These are phyloP conservation scores for Physcia stellaris DNA, from an alignment of 495 filamentous ascomycete species.

Conservation along the genomic window DNA sequence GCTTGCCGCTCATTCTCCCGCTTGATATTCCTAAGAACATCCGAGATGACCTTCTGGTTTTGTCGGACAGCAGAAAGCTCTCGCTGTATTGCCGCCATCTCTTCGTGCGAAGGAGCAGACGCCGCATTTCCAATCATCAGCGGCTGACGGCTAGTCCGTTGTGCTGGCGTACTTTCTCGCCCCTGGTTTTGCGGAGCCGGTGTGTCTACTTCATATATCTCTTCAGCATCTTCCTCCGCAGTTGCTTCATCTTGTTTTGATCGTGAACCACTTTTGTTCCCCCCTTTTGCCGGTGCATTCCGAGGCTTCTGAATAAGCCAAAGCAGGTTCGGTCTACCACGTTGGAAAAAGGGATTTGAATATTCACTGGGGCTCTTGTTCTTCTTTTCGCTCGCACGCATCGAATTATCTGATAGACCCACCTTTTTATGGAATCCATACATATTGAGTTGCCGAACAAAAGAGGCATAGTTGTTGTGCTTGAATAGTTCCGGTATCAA, in stretches of 20 bases:
- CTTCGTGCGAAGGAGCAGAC: constrained; percentile 51
- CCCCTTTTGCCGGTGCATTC: constrained; percentile 40
- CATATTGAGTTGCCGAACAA: constrained; percentile 97
- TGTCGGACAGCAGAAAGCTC: constrained; percentile 71
- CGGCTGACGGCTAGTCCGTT: constrained; percentile 16
- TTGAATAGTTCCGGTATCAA: constrained; percentile 97
- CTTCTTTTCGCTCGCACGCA: constrained; percentile 91
- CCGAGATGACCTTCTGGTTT: constrained; percentile 72
- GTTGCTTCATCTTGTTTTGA: constrained; percentile 57
- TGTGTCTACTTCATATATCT: constrained; percentile 28
- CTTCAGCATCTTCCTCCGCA: constrained; percentile 58
- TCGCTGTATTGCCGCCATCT: constrained; percentile 60
- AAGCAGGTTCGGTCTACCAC: constrained; percentile 80
- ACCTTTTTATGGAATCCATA: constrained; percentile 99
- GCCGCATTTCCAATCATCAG: constrained; percentile 28
- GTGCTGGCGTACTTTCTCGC: constrained; percentile 9
- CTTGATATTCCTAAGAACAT: constrained; percentile 60
- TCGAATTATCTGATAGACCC: constrained; percentile 89
- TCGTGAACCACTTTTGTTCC: constrained; percentile 30
- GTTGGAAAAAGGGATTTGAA: constrained; percentile 88
- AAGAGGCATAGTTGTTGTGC: constrained; percentile 98
- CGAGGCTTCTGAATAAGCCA: constrained; percentile 98
- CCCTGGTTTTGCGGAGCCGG: constrained; percentile 22
- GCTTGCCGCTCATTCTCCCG: constrained; percentile 85
- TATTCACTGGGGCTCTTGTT: constrained; percentile 98